Evolutionary conservation across 1,284 basidiomycete species (phyloP).

Genomic region (Coniophora puteana): DNA sequence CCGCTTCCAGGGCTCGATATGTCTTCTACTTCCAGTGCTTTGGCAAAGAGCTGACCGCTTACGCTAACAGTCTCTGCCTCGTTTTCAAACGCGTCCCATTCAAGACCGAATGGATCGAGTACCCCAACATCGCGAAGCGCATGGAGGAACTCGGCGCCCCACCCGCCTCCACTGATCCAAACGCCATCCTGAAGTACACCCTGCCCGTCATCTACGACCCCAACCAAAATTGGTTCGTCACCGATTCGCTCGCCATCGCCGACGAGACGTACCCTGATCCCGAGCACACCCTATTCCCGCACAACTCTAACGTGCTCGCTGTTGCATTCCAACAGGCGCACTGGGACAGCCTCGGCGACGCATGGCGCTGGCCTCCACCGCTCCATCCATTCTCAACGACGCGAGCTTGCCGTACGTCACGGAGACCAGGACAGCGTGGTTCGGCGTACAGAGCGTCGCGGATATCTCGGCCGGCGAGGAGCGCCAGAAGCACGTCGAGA

Average conservation of each 20-base stretch:
- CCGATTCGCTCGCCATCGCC: constrained; percentile 35
- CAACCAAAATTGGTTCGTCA: constrained; percentile 27
- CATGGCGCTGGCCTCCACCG: neutral
- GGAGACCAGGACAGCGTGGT: neutral
- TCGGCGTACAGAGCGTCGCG: constrained; percentile 10
- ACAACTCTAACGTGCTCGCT: constrained; percentile 27
- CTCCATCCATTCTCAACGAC: constrained; percentile 15
- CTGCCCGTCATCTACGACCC: constrained; percentile 31
- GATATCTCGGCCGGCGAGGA: constrained; percentile 20
- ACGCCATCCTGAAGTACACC: too few relatives aligned
- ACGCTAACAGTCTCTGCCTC: constrained; percentile 15
- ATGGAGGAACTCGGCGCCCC: constrained; percentile 25
- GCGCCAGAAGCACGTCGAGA: constrained; percentile 21
- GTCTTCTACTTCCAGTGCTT: too few relatives aligned
- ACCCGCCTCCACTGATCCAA: too few relatives aligned
- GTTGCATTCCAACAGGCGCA: constrained; percentile 22
- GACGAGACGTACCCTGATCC: constrained; percentile 43
- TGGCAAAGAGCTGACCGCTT: too few relatives aligned
- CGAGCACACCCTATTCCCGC: constrained; percentile 33
- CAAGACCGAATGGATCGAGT: constrained; percentile 17
- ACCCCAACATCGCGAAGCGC: constrained; percentile 22
- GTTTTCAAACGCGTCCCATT: constrained; percentile 15
- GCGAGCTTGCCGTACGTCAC: constrained; percentile 14
- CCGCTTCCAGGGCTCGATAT: constrained; percentile 22
- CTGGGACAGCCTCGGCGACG: too few relatives aligned